A percentile compares a stretch with the other conserved stretches of the same genome.
These are phyloP conservation scores for Dichotomocladium elegans DNA, from an alignment of 371 early-diverging fungal species.

Conservation along the genomic window DNA sequence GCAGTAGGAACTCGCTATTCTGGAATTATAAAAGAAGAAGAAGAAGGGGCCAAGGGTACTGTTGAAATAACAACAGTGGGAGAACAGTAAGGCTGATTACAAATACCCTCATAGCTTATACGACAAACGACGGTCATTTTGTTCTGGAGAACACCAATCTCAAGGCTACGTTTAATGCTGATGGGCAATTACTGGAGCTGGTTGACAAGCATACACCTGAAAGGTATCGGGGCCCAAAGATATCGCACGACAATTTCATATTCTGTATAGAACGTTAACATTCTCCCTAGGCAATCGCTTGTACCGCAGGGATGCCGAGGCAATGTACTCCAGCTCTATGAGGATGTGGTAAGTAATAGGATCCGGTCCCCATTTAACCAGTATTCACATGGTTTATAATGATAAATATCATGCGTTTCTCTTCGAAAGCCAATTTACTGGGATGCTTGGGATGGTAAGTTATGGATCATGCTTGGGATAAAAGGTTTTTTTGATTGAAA, in stretches of 20 bases:
- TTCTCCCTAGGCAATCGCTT: conserved; percentile 63
- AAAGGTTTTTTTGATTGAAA: no score
- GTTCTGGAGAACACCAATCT: conserved; percentile 74
- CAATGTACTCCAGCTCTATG: conserved; percentile 82
- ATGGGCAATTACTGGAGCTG: conserved; percentile 70
- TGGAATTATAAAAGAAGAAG: conserved; percentile 1
- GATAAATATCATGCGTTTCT: background rate
- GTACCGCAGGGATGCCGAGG: conserved; percentile 61
- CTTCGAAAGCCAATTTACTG: conserved; percentile 65
- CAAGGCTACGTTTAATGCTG: conserved; percentile 59
- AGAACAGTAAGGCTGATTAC: background rate
- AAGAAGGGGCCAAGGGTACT: conserved; percentile 19
- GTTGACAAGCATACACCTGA: conserved; percentile 50
- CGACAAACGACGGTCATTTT: conserved; percentile 24
- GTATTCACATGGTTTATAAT: background rate
- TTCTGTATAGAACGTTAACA: no score
- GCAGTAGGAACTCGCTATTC: no score
- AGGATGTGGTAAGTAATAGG: conserved; percentile 65
- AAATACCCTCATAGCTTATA: conserved; percentile 27
- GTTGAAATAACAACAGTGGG: background rate
- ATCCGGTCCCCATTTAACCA: background rate
- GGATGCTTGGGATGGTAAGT: conserved; percentile 68
- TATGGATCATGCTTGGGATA: background rate
- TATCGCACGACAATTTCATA: no score
- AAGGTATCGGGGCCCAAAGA: no score